Evolutionary conservation across 768 basidiomycete genomes (phyloP).

Genomic region (Strobilomyces dryophilus): DNA sequence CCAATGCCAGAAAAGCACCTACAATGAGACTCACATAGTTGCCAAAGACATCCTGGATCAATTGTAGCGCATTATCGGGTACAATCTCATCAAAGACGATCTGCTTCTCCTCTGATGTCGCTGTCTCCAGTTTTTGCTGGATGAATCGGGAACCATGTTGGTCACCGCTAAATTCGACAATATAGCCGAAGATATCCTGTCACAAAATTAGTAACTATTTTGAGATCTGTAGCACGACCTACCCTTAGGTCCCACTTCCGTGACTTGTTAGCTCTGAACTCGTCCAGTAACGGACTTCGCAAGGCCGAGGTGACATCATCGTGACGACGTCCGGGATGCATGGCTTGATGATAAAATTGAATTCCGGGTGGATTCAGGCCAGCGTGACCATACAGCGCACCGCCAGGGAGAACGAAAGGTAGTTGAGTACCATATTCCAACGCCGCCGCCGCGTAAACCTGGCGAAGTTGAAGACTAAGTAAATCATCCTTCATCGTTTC

Average conservation of each 20-base stretch:
- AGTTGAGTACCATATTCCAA: conserved; percentile 49
- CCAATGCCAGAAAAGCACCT: not conserved
- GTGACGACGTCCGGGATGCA: conserved; percentile 44
- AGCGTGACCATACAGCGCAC: conserved; percentile 43
- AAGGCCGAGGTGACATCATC: conserved; percentile 38
- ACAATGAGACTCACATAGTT: conserved; percentile 74
- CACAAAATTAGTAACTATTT: conserved; percentile 2
- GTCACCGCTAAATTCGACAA: conserved; percentile 91
- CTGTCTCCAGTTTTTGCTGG: conserved; percentile 77
- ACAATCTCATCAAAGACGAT: conserved; percentile 84
- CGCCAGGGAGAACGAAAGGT: conserved; percentile 41
- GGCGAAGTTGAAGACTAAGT: conserved; percentile 8
- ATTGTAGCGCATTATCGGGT: conserved; percentile 64
- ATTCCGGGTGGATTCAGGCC: conserved; percentile 30
- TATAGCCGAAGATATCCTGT: conserved; percentile 80
- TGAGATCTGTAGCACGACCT: conserved; percentile 20
- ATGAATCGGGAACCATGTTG: conserved; percentile 99
- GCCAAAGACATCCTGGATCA: conserved; percentile 92
- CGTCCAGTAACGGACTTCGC: conserved; percentile 75
- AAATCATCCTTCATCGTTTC: not conserved
- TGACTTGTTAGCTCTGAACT: conserved; percentile 77
- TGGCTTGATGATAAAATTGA: conserved; percentile 35
- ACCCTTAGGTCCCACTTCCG: conserved; percentile 82
- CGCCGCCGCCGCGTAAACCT: conserved; percentile 39
- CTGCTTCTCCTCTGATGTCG: conserved; percentile 75